Evolutionary conservation across 768 basidiomycete species (phyloP).

Genomic region (Phaffia tasmanica): DNA sequence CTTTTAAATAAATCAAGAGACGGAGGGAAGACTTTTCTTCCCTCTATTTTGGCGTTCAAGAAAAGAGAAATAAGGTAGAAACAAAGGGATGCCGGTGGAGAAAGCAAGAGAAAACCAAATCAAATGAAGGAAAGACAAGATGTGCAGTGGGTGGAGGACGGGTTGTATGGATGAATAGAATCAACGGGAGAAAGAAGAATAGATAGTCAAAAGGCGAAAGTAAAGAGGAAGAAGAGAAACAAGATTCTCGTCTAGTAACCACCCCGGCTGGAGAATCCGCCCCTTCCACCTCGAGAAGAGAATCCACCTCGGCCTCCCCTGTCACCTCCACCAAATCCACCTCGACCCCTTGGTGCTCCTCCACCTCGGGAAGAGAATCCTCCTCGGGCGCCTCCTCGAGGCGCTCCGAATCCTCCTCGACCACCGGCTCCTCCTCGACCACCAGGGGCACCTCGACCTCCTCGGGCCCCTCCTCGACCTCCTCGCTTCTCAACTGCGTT

Average conservation of each 20-base stretch:
- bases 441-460: constrained; percentile 32
- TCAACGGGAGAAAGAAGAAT: neutral
- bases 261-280: constrained; percentile 38
- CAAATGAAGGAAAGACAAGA: too few relatives aligned
- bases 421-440: constrained; percentile 37
- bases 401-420: constrained; percentile 33
- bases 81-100: too few relatives aligned
- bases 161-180: too few relatives aligned
- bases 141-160: too few relatives aligned
- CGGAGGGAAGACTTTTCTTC: too few relatives aligned
- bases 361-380: constrained; percentile 30
- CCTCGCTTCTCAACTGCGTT: constrained; percentile 31
- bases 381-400: constrained; percentile 35
- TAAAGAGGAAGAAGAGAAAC: neutral
- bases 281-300: constrained; percentile 22
- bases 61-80: too few relatives aligned
- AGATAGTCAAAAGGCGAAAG: neutral
- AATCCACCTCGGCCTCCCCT: constrained; percentile 32
- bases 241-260: neutral
- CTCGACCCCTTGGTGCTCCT: constrained; percentile 34
- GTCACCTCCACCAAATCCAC: constrained; percentile 31
- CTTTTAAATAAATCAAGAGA: too few relatives aligned
- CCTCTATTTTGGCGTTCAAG: too few relatives aligned
- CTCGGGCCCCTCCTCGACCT: constrained; percentile 42
- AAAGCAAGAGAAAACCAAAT: too few relatives aligned